Evolutionary conservation across 352 stramenopile genomes (phyloP).

Genomic region (Pseudoperonospora humuli): DNA sequence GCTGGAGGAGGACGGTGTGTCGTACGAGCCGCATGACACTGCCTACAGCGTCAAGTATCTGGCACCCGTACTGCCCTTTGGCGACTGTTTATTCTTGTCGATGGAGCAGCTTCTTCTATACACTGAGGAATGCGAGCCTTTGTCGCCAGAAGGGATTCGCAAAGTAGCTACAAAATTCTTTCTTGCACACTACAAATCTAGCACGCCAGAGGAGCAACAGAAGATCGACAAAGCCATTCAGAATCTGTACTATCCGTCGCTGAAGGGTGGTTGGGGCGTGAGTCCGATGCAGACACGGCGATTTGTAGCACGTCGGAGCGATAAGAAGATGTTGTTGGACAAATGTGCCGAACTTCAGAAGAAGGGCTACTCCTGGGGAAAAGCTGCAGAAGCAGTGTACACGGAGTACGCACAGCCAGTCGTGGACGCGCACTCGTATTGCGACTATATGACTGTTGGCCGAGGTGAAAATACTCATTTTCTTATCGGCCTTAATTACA

Average conservation of each 20-base stretch:
- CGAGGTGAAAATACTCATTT: conserved; percentile 70
- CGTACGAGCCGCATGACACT: conserved; percentile 79
- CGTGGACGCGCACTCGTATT: conserved; percentile 71
- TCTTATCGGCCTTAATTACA: conserved; percentile 79
- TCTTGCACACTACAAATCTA: conserved; percentile 56
- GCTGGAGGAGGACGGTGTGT: conserved; percentile 79
- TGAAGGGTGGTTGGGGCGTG: conserved; percentile 78
- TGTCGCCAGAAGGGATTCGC: conserved; percentile 59
- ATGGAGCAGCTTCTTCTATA: conserved; percentile 84
- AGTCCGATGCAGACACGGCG: conserved; percentile 75
- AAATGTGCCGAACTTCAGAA: conserved; percentile 77
- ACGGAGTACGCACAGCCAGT: conserved; percentile 60
- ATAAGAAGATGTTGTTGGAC: conserved; percentile 68
- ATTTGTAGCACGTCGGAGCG: conserved; percentile 54
- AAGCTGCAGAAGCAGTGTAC: conserved; percentile 75
- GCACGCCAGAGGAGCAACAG: conserved; percentile 44
- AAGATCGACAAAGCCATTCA: conserved; percentile 82
- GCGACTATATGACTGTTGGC: conserved; percentile 80
- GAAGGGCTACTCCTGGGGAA: conserved; percentile 64
- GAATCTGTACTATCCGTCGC: conserved; percentile 78
- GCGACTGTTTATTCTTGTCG: conserved; percentile 82
- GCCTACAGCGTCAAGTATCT: conserved; percentile 87
- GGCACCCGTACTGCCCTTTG: conserved; percentile 67
- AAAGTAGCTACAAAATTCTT: conserved; percentile 75
- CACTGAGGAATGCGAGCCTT: conserved; percentile 75